Evolutionary conservation across 106 monocot species (phyloP).

Genomic region (Triglochin maritima): DNA sequence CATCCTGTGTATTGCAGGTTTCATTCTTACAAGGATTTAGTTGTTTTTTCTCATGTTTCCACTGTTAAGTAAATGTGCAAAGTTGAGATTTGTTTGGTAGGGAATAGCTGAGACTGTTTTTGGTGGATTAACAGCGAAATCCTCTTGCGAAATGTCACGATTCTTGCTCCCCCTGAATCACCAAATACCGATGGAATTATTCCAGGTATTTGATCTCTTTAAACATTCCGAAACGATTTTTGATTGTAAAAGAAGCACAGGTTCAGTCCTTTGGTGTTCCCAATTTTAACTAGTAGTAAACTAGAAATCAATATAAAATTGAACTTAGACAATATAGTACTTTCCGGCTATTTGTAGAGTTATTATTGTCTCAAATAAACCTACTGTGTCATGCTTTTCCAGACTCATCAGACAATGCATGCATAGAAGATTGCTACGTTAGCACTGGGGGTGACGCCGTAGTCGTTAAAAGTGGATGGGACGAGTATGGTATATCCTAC

Average conservation of each 20-base stretch:
- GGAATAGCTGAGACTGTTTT: slow-evolving; percentile 38
- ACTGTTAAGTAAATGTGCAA: slow-evolving; percentile 13
- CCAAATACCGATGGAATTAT: slow-evolving; percentile 90
- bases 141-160: slow-evolving; percentile 59
- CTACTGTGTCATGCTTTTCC: background rate
- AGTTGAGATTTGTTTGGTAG: slow-evolving; percentile 3
- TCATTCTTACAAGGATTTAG: background rate
- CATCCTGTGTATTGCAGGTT: slow-evolving; percentile 99
- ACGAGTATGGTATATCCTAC: slow-evolving; percentile 28
- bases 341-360: too few relatives aligned
- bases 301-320: too few relatives aligned
- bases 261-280: too few relatives aligned
- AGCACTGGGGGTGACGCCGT: slow-evolving; percentile 30
- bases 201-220: slow-evolving; percentile 38
- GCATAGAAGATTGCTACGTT: slow-evolving; percentile 42
- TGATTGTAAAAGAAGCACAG: too few relatives aligned
- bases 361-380: too few relatives aligned
- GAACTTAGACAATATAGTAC: too few relatives aligned
- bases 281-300: too few relatives aligned
- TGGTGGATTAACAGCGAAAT: slow-evolving; percentile 66
- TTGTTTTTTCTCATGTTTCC: background rate
- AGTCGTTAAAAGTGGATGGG: slow-evolving; percentile 37
- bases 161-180: slow-evolving; percentile 69
- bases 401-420: slow-evolving; percentile 34
- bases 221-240: too few relatives aligned